phyloP scores from a whole-genome alignment of 352 stramenopile species.

The Globisporangium middletonii region DNA sequence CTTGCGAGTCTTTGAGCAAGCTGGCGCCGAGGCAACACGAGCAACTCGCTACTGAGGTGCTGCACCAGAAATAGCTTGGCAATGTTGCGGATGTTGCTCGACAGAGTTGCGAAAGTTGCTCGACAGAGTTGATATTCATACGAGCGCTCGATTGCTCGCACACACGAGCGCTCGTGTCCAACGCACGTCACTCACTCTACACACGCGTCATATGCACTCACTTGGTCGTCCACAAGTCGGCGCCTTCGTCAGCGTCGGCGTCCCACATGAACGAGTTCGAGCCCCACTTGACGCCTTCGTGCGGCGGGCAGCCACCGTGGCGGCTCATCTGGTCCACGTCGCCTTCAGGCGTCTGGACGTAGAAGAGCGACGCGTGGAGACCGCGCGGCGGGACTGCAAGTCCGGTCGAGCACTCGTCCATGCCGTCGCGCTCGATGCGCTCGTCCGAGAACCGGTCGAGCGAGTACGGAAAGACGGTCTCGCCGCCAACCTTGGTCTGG shows the following conservation, averaged over 20 bases:
- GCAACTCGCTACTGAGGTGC: no score
- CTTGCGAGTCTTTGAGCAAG: no score
- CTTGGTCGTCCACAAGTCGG: constrained; percentile 76
- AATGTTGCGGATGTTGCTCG: no score
- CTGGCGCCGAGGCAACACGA: no score
- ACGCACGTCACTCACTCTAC: no score
- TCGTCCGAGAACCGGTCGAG: constrained; percentile 67
- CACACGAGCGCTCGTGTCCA: no score
- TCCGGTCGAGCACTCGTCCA: constrained; percentile 75
- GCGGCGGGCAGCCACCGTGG: constrained; percentile 79
- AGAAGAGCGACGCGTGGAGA: constrained; percentile 79
- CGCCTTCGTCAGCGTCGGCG: constrained; percentile 73
- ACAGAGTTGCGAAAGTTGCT: background rate
- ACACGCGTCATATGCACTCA: constrained; percentile 14
- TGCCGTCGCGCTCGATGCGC: constrained; percentile 62
- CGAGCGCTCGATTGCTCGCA: no score
- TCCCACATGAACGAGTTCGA: constrained; percentile 88
- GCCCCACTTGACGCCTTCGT: constrained; percentile 83
- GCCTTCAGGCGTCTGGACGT: constrained; percentile 74
- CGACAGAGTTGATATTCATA: background rate
- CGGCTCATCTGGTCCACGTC: constrained; percentile 71
- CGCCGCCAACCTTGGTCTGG: constrained; percentile 90
- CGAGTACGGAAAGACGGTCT: constrained; percentile 97
- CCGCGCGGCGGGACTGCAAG: constrained; percentile 64
- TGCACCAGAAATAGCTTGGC: no score